Percentiles rank a stretch among this genome's conserved stretches.
Conservation (phyloP, 2,329 filamentous ascomycete genomes). For the Pseudogymnoascus sp. region DNA sequence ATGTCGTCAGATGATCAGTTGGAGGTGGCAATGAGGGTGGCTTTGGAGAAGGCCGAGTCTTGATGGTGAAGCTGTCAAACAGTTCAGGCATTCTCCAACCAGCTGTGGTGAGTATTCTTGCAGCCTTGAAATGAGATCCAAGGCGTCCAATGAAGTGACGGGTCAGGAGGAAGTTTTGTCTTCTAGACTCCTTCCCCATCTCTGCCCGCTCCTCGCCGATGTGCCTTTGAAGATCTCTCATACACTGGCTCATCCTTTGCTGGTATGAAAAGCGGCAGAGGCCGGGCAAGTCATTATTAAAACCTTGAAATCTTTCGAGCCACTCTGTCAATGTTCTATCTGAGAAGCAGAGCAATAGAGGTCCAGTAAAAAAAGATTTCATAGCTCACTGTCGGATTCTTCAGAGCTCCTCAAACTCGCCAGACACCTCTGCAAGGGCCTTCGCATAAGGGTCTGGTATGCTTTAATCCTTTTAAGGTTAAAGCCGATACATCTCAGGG, state of each 20-base stretch:
- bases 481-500: too few relatives aligned
- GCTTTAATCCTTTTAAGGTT: too few relatives aligned
- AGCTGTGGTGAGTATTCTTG: too few relatives aligned
- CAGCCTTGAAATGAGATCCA: conserved; percentile 13
- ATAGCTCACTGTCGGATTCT: too few relatives aligned
- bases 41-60: conserved; percentile 10
- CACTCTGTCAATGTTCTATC: neutral
- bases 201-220: too few relatives aligned
- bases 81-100: conserved; percentile 12
- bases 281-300: conserved; percentile 10
- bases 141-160: conserved; percentile 12
- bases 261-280: conserved; percentile 14
- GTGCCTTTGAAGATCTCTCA: conserved; percentile 8
- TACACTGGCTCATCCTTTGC: conserved; percentile 4
- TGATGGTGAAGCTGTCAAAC: conserved; percentile 12
- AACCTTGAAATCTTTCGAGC: conserved; percentile 13
- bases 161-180: conserved; percentile 10
- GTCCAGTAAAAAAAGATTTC: too few relatives aligned
- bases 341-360: too few relatives aligned
- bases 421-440: too few relatives aligned
- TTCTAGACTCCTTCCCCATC: neutral
- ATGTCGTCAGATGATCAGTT: too few relatives aligned
- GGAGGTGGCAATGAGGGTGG: too few relatives aligned
- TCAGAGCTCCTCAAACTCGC: too few relatives aligned
- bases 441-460: too few relatives aligned